A percentile compares a stretch with the other conserved stretches of the same genome.
Evolutionary conservation across 1,284 basidiomycete species (phyloP).

Genomic region (Farysia itapuensis): DNA sequence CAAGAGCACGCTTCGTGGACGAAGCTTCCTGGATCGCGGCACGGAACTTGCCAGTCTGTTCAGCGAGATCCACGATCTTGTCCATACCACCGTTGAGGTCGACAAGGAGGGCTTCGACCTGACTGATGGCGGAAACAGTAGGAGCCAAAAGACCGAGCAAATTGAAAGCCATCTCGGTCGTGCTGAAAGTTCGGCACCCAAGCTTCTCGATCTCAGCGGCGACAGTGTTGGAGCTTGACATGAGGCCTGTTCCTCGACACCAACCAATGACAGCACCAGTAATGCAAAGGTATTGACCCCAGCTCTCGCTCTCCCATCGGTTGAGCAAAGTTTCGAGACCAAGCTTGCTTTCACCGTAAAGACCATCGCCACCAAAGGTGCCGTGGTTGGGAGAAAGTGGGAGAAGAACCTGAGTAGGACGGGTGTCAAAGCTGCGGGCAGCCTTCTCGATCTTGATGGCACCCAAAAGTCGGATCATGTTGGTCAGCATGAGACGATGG

Average conservation of each 20-base stretch:
- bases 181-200: constrained; percentile 95
- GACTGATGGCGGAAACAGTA: constrained; percentile 98
- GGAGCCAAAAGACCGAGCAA: constrained; percentile 97
- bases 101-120: constrained; percentile 94
- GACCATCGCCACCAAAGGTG: constrained; percentile 93
- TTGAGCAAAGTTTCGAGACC: constrained; percentile 97
- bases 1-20: constrained; percentile 86
- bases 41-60: constrained; percentile 67
- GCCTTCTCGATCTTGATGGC: constrained; percentile 98
- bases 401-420: constrained; percentile 95
- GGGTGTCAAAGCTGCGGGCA: constrained; percentile 89
- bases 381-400: constrained; percentile 98
- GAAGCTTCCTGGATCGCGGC: constrained; percentile 75
- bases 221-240: constrained; percentile 92
- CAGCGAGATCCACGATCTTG: constrained; percentile 61
- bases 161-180: constrained; percentile 99
- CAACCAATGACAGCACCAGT: constrained; percentile 97
- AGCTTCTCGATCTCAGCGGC: constrained; percentile 90
- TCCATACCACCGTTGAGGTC: constrained; percentile 77
- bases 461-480: constrained; percentile 90
- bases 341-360: constrained; percentile 98
- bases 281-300: constrained; percentile 97
- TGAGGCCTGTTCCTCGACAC: constrained; percentile 83
- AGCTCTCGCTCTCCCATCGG: constrained; percentile 88
- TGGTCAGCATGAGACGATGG: constrained; percentile 78